Evolutionary conservation across 1,284 basidiomycete species (phyloP).

Genomic region (Trichosporon inkin): DNA sequence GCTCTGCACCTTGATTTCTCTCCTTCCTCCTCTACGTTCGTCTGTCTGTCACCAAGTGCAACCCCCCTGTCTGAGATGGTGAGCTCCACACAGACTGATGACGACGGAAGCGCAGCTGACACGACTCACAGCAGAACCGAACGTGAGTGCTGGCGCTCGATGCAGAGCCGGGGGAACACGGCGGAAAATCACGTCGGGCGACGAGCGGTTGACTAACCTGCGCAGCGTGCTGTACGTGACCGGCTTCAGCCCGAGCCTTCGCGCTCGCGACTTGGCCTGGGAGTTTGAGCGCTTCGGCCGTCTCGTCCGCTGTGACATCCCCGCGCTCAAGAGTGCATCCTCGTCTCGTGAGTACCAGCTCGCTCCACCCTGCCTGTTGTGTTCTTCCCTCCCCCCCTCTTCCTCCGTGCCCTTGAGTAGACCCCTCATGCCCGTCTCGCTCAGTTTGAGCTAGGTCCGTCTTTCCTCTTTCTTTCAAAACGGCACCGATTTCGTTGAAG

Average conservation of each 20-base stretch:
- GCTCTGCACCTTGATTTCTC: background rate
- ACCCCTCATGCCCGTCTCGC: constrained; percentile 18
- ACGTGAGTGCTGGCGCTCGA: constrained; percentile 10
- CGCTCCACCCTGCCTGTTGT: background rate
- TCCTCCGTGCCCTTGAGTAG: constrained; percentile 4
- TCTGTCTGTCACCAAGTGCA: background rate
- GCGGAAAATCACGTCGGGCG: background rate
- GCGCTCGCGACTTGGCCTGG: constrained; percentile 74
- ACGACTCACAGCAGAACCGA: constrained; percentile 12
- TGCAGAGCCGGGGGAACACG: background rate
- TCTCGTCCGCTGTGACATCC: constrained; percentile 71
- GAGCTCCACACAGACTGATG: background rate
- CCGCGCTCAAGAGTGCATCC: constrained; percentile 57
- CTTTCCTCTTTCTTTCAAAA: background rate
- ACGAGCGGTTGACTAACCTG: constrained; percentile 2
- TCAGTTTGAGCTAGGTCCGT: constrained; percentile 7
- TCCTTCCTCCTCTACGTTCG: background rate
- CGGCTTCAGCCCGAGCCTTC: constrained; percentile 71
- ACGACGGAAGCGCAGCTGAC: background rate
- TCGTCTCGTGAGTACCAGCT: constrained; percentile 43
- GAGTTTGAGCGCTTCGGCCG: constrained; percentile 74
- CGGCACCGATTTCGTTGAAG: background rate
- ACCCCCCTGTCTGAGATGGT: background rate
- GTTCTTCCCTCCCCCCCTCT: background rate
- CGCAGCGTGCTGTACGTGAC: constrained; percentile 74